These are phyloP conservation scores for Aspergillus sp. DNA, from an alignment of 2,329 filamentous ascomycete genomes.

Conservation along the genomic window DNA sequence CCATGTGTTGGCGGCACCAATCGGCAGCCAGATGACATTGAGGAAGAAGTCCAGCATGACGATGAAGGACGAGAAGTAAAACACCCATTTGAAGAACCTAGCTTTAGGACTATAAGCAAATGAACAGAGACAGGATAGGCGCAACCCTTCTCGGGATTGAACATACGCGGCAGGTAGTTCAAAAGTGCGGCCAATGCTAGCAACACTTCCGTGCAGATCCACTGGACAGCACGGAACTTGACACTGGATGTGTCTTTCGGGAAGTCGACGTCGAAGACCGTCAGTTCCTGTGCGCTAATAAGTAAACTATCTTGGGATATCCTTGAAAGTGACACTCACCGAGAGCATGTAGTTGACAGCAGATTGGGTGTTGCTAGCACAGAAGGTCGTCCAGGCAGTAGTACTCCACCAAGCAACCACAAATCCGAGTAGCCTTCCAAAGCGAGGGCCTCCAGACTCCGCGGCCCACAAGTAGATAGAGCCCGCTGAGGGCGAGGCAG, in stretches of 20 bases:
- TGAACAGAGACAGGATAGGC: neutral
- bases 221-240: slow-evolving; percentile 63
- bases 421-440: slow-evolving; percentile 59
- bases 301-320: slow-evolving; percentile 5
- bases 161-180: slow-evolving; percentile 55
- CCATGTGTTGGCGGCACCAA: slow-evolving; percentile 56
- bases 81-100: slow-evolving; percentile 46
- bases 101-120: slow-evolving; percentile 31
- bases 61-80: slow-evolving; percentile 35
- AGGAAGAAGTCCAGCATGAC: slow-evolving; percentile 61
- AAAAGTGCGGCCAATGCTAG: slow-evolving; percentile 53
- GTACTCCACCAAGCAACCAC: slow-evolving; percentile 67
- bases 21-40: slow-evolving; percentile 63
- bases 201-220: slow-evolving; percentile 58
- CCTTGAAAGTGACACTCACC: slow-evolving; percentile 31
- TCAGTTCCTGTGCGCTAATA: slow-evolving; percentile 51
- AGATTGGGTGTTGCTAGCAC: slow-evolving; percentile 56
- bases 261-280: slow-evolving; percentile 59
- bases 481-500: slow-evolving; percentile 59
- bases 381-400: slow-evolving; percentile 63
- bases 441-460: slow-evolving; percentile 58
- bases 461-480: slow-evolving; percentile 66
- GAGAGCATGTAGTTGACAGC: slow-evolving; percentile 57
- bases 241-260: slow-evolving; percentile 55
- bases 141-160: too few species aligned